Base-by-base conservation (phyloP, 164 flowering plant genomes). In the Umbilicus rupestris region DNA sequence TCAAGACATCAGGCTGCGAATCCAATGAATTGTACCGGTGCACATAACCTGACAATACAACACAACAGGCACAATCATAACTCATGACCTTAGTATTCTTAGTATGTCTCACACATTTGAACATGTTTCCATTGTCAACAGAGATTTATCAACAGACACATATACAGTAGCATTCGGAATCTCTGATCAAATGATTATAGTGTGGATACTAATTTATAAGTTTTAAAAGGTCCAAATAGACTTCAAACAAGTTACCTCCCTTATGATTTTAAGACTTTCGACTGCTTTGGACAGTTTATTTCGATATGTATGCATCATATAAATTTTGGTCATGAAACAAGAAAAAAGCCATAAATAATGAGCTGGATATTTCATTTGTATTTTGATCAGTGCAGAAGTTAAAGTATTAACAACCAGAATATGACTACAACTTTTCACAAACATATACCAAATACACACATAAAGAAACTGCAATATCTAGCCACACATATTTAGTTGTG, bases 1-100 rank as follows among this genome's bases (percentile, higher is more conserved):
- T 92, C 81, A 95, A 75, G 66, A 95, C 97, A 81, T 95, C 96
- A 35, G 97, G 99, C 74, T 90, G 86, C 66, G 89, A 83, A 75
- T 95, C 78, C 81, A 89, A 77, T 17, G 92, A 81, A 72, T 95
- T 95, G 83, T 92, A 90, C 73, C 82, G 96, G 74, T 88, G 89
- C 16, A 92, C 77, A 75, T 82, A 87, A 55, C 94, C 99, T 95
- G 86, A 72, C 74, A 70, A 39, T 62, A 69, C 19, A 37, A 50
- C 17, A 30, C 31, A 10, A 58, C 3, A 39, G 20, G 1, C n/a
- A 3, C 28, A 39, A 39, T 24, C 41, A 26, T 24, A 7, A 7
- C n/a, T n/a, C 41, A 44, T 20, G 44, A 30, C 20, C 41, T 26
- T 39, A 19, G 44, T 10, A 35, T 19, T 62, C 64, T 7, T 31